phyloP scores from a whole-genome alignment of 2,329 filamentous ascomycete genomes.

The Cladosporium austrohemisphaericum region DNA sequence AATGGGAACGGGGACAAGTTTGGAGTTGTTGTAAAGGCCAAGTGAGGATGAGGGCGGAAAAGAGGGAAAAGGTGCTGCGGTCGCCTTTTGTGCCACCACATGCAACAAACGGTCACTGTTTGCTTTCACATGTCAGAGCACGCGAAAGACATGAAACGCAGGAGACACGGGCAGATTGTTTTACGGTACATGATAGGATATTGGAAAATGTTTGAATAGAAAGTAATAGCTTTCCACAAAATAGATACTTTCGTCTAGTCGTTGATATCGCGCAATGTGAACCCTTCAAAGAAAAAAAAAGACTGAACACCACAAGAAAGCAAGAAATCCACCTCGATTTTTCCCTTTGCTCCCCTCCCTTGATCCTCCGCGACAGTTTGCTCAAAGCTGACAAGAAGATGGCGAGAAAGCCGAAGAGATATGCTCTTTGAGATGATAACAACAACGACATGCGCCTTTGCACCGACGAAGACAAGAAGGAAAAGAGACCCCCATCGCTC shows the following conservation, averaged over 20 bases:
- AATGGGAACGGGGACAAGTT: too few species aligned
- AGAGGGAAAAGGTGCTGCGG: neutral
- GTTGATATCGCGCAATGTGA: constrained; percentile 8
- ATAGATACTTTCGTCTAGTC: constrained; percentile 15
- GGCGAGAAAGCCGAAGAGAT: neutral
- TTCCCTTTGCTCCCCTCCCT: neutral
- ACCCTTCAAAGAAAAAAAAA: neutral
- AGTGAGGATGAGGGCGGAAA: neutral
- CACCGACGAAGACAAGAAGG: neutral
- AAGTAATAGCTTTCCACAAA: neutral
- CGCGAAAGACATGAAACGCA: neutral
- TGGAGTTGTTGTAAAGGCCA: neutral
- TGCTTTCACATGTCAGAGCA: neutral
- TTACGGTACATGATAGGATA: neutral
- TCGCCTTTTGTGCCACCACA: too few species aligned
- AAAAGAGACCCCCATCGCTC: neutral
- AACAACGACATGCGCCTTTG: neutral
- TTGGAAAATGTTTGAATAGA: neutral
- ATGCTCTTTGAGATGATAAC: neutral
- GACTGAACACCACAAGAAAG: neutral
- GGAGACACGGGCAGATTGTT: too few species aligned
- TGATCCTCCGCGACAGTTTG: constrained; percentile 2
- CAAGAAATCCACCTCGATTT: neutral
- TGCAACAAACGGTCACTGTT: too few species aligned
- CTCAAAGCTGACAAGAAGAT: constrained; percentile 1